Conservation (phyloP, 2,329 filamentous ascomycete genomes). For the Pseudogymnoascus sp. region DNA sequence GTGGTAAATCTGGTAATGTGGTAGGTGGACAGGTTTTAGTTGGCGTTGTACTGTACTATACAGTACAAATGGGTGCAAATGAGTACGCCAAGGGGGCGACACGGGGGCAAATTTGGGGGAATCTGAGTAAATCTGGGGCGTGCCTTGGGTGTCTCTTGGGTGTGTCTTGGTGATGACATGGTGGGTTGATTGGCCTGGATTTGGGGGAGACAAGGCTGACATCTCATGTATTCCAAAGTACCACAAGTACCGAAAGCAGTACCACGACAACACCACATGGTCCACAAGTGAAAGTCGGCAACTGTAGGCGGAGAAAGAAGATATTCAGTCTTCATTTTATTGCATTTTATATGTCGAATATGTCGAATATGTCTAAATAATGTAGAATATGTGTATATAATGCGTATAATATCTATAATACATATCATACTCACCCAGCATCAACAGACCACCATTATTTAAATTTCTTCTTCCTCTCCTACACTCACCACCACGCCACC, state of each 20-base stretch:
- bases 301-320: not conserved
- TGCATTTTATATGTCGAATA: not conserved
- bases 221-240: not conserved
- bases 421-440: not conserved
- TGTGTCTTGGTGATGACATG: not conserved
- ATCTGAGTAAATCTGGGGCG: not conserved
- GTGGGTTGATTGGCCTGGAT: not conserved
- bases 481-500: not conserved
- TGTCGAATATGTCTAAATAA: not conserved
- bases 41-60: not conserved
- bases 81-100: not conserved
- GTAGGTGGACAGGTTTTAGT: constrained; percentile 4
- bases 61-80: not conserved
- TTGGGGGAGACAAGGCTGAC: not conserved
- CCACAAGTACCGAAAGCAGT: not conserved
- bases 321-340: not conserved
- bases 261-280: not conserved
- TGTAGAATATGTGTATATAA: not conserved
- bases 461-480: not conserved
- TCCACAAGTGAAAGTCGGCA: not conserved
- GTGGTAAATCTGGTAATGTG: not conserved
- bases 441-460: not conserved
- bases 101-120: not conserved
- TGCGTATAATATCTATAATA: not conserved
- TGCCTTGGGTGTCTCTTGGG: not conserved